A percentile compares a stretch with the other conserved stretches of the same genome.
Conservation (phyloP, 169 alveolate genomes). For the Eimeria brunetti region DNA sequence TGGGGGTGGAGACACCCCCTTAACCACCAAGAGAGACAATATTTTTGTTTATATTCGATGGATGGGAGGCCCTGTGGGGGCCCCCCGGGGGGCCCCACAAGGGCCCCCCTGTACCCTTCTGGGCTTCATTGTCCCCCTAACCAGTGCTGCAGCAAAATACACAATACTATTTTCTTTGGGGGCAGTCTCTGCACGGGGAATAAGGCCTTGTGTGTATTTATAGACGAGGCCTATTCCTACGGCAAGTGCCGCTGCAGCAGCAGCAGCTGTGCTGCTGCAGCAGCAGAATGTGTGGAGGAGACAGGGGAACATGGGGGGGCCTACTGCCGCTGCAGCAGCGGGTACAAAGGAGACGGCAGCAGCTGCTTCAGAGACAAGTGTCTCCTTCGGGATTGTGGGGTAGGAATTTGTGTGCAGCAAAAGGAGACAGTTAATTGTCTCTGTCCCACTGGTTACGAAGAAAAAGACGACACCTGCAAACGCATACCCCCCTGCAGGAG, state of each 20-base stretch:
- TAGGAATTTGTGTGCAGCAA: background rate
- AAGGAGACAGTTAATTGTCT: background rate
- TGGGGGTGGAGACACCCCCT: slow-evolving; percentile 41
- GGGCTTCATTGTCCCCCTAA: background rate
- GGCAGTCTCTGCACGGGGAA: background rate
- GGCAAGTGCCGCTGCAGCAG: no score
- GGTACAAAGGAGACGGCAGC: background rate
- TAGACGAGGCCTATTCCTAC: background rate
- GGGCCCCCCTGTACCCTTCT: background rate
- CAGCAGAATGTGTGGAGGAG: slow-evolving; percentile 4
- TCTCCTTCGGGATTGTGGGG: background rate
- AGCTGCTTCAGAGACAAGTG: background rate
- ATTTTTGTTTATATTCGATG: background rate
- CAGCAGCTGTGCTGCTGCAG: slow-evolving; percentile 1
- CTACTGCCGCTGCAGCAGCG: background rate
- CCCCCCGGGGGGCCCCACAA: background rate
- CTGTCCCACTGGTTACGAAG: background rate
- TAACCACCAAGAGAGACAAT: background rate
- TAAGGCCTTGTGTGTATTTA: background rate
- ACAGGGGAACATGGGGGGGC: background rate
- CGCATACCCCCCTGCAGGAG: background rate
- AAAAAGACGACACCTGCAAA: background rate
- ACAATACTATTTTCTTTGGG: background rate
- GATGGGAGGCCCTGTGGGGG: slow-evolving; percentile 38
- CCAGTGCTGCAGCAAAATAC: slow-evolving; percentile 1